Percentiles rank a stretch among this genome's conserved stretches.
These are phyloP conservation scores for Phanerochaete sordida DNA, from an alignment of 768 basidiomycete species.

Conservation along the genomic window DNA sequence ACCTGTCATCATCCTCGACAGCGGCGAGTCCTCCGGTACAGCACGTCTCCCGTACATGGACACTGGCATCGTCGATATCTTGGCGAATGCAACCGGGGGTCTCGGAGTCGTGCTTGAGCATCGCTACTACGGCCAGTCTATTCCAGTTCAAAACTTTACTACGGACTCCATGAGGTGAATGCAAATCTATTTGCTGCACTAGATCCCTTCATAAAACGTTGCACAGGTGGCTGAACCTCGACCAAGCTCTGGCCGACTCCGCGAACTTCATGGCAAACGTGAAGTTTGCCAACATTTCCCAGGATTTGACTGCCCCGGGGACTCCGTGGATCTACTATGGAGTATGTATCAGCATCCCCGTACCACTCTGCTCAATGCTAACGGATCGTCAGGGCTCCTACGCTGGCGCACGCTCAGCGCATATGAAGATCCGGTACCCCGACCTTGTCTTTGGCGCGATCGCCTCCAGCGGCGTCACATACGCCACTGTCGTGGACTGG, in stretches of 20 bases:
- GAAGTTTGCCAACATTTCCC: constrained; percentile 60
- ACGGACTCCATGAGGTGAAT: constrained; percentile 82
- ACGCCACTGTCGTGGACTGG: constrained; percentile 79
- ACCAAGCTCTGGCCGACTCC: constrained; percentile 82
- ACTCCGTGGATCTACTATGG: constrained; percentile 92
- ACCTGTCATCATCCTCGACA: constrained; percentile 85
- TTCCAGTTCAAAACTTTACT: constrained; percentile 75
- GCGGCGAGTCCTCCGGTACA: constrained; percentile 83
- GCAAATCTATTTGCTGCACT: too few relatives aligned
- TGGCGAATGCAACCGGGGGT: constrained; percentile 79
- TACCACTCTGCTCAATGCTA: neutral
- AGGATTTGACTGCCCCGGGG: constrained; percentile 61
- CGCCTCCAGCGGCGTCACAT: constrained; percentile 87
- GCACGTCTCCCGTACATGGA: constrained; percentile 42
- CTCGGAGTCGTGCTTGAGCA: constrained; percentile 88
- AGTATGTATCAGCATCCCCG: constrained; percentile 33
- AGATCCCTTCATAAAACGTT: too few relatives aligned
- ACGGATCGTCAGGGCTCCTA: constrained; percentile 66
- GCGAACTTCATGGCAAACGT: constrained; percentile 82
- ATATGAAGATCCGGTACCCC: constrained; percentile 86
- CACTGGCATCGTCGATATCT: constrained; percentile 74
- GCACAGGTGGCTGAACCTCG: constrained; percentile 61
- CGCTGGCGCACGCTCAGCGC: constrained; percentile 90
- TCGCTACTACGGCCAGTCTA: constrained; percentile 81
- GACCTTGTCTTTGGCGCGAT: constrained; percentile 87